phyloP scores from a whole-genome alignment of 1,284 basidiomycete genomes.

The Grifola frondosa region DNA sequence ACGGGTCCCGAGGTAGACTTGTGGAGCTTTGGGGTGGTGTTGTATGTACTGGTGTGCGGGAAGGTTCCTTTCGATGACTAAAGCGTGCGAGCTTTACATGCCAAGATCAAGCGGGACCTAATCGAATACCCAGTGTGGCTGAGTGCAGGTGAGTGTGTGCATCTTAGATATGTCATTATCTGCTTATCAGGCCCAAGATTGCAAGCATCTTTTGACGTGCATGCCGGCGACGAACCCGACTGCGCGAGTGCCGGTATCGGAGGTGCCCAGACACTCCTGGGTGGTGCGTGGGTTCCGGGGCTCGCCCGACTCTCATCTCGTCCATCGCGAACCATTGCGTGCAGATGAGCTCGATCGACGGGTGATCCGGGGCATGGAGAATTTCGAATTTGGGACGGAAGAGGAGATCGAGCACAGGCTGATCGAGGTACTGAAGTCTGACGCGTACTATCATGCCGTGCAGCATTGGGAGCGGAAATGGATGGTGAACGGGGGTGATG shows the following conservation, averaged over 20 bases:
- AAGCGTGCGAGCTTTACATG: constrained; percentile 97
- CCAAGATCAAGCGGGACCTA: constrained; percentile 95
- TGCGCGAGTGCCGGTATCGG: constrained; percentile 76
- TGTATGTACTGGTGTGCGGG: constrained; percentile 96
- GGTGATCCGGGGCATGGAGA: constrained; percentile 89
- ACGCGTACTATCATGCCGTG: constrained; percentile 75
- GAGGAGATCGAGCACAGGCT: constrained; percentile 84
- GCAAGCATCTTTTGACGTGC: constrained; percentile 87
- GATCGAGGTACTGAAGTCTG: constrained; percentile 70
- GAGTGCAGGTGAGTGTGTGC: constrained; percentile 65
- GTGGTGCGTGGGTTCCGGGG: constrained; percentile 86
- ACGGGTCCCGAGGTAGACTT: constrained; percentile 97
- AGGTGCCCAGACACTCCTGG: constrained; percentile 91
- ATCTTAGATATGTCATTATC: neutral
- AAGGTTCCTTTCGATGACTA: constrained; percentile 99
- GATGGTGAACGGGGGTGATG: constrained; percentile 37
- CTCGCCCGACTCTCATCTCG: constrained; percentile 80
- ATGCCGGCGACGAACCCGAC: constrained; percentile 96
- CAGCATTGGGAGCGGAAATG: constrained; percentile 75
- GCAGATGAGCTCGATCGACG: constrained; percentile 81
- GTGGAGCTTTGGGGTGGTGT: constrained; percentile 97
- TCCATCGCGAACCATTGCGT: constrained; percentile 85
- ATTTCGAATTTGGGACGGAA: constrained; percentile 91
- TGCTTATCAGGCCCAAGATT: constrained; percentile 56
- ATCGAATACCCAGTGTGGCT: constrained; percentile 98